phyloP scores from a whole-genome alignment of 257 asterid genomes.

The Fraxinus anomala region DNA sequence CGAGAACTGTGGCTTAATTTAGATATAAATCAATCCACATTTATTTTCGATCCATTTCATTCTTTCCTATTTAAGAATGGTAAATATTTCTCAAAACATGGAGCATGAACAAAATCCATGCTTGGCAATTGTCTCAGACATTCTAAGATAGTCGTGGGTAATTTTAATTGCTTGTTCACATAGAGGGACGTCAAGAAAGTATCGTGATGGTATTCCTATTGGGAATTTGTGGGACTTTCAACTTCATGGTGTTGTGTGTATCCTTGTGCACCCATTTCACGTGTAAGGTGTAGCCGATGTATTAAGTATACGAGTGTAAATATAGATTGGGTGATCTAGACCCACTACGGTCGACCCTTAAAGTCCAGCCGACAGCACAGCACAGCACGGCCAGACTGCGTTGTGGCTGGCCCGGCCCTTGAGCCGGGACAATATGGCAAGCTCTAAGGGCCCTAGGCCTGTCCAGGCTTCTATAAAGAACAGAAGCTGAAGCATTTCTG shows the following conservation, averaged over 20 bases:
- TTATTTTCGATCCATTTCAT: too few relatives aligned
- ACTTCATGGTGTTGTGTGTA: too few relatives aligned
- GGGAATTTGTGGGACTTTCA: too few relatives aligned
- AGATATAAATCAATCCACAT: too few relatives aligned
- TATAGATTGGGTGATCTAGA: not conserved
- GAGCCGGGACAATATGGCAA: too few relatives aligned
- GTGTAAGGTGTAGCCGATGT: not conserved
- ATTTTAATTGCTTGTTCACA: not conserved
- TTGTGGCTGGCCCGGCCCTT: not conserved
- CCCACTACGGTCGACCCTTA: not conserved
- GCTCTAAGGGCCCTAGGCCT: not conserved
- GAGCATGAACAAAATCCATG: not conserved
- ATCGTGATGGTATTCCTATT: too few relatives aligned
- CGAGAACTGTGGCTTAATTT: too few relatives aligned
- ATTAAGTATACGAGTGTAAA: not conserved
- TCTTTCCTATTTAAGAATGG: too few relatives aligned
- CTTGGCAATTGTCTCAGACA: not conserved
- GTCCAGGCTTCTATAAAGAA: not conserved
- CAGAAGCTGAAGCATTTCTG: too few relatives aligned
- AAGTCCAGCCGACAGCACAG: not conserved
- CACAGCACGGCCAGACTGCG: not conserved
- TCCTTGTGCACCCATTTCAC: not conserved
- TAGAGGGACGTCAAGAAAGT: too few relatives aligned
- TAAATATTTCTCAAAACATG: too few relatives aligned
- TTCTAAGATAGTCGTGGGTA: too few relatives aligned